Evolutionary conservation across 1,284 basidiomycete species (phyloP).

Genomic region (Leccinum variabile): DNA sequence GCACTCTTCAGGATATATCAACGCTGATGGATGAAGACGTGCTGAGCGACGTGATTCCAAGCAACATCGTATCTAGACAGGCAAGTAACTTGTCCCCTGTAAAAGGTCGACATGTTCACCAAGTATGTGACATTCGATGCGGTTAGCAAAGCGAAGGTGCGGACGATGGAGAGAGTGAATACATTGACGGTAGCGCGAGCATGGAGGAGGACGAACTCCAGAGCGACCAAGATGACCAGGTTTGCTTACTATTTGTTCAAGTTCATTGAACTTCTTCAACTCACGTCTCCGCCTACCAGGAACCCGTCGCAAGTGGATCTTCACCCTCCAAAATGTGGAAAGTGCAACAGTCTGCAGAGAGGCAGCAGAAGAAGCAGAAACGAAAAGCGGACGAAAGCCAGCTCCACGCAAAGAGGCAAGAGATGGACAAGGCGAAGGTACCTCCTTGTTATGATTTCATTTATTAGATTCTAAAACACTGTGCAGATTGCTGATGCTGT

Average conservation of each 20-base stretch:
- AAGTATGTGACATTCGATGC: constrained; percentile 3
- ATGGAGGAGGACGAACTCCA: constrained; percentile 64
- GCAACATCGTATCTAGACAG: constrained; percentile 81
- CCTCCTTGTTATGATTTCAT: constrained; percentile 3
- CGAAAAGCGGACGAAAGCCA: constrained; percentile 69
- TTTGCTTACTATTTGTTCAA: constrained; percentile 19
- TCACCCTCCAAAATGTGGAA: constrained; percentile 44
- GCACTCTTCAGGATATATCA: constrained; percentile 15
- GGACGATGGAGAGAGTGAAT: constrained; percentile 66
- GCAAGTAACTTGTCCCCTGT: constrained; percentile 38
- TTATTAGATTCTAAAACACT: constrained; percentile 3
- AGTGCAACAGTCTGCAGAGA: constrained; percentile 41
- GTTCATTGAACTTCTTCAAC: constrained; percentile 6
- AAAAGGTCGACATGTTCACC: constrained; percentile 14
- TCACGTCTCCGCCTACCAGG: constrained; percentile 19
- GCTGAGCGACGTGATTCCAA: constrained; percentile 77
- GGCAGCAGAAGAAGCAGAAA: constrained; percentile 58
- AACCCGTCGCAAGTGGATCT: constrained; percentile 32
- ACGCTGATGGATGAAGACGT: constrained; percentile 65
- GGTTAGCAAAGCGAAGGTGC: constrained; percentile 66
- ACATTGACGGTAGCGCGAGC: constrained; percentile 47
- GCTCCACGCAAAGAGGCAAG: constrained; percentile 65
- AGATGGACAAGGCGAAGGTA: constrained; percentile 84
- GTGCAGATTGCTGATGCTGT: constrained; percentile 86
- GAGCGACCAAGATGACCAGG: constrained; percentile 55